A percentile compares a stretch with the other conserved stretches of the same genome.
Evolutionary conservation across 2,329 filamentous ascomycete genomes (phyloP).

Genomic region (Rhynchosporium graminicola): DNA sequence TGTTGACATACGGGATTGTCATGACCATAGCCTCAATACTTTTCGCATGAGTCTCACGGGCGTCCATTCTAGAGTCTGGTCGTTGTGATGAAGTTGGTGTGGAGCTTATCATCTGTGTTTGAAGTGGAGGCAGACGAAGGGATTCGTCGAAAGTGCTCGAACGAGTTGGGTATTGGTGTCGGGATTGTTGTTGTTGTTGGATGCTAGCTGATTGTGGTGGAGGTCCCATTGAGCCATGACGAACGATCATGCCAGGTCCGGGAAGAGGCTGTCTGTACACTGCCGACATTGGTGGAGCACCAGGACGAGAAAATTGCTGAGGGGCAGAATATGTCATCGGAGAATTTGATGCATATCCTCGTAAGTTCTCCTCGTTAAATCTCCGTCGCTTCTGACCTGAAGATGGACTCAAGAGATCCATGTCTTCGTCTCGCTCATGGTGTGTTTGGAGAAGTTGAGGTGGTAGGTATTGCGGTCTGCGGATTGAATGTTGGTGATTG

Average conservation of each 20-base stretch:
- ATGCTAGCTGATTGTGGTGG: conserved; percentile 34
- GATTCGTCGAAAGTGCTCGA: conserved; percentile 39
- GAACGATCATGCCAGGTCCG: conserved; percentile 29
- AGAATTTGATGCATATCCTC: conserved; percentile 44
- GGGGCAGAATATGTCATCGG: conserved; percentile 40
- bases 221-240: conserved; percentile 35
- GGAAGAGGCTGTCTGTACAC: conserved; percentile 45
- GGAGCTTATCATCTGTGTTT: conserved; percentile 41
- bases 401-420: conserved; percentile 47
- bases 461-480: conserved; percentile 31
- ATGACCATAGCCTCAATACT: conserved; percentile 71
- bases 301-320: conserved; percentile 32
- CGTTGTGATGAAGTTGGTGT: conserved; percentile 43
- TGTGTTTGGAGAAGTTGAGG: conserved; percentile 37
- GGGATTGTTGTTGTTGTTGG: conserved; percentile 32
- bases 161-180: conserved; percentile 34
- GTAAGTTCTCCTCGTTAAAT: conserved; percentile 50
- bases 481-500: conserved; percentile 29
- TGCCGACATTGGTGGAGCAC: conserved; percentile 37
- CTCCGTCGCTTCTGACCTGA: conserved; percentile 65
- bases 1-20: conserved; percentile 72
- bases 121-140: conserved; percentile 40
- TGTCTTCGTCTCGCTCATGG: conserved; percentile 43
- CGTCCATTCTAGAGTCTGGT: conserved; percentile 38
- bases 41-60: conserved; percentile 43